A percentile compares a stretch with the other conserved stretches of the same genome.
Conservation (phyloP, 2,329 filamentous ascomycete species). For the Fusarium papillatum region DNA sequence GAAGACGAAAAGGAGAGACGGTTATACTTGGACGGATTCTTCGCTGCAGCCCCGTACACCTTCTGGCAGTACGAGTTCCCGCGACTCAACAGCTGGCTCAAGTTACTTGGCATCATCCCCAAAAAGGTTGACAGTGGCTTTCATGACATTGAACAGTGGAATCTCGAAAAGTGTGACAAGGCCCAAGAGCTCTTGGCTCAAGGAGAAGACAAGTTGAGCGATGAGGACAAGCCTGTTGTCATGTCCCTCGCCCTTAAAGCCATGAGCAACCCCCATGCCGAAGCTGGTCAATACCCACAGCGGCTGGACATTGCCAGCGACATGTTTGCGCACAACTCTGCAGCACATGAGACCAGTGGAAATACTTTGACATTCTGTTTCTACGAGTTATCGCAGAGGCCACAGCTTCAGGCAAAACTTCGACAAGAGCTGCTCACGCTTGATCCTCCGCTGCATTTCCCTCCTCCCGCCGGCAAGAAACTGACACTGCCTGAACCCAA, state of each 20-base stretch:
- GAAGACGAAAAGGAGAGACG: conserved; percentile 21
- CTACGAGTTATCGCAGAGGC: not conserved
- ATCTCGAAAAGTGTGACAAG: conserved; percentile 19
- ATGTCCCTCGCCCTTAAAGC: conserved; percentile 3
- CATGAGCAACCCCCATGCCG: conserved; percentile 3
- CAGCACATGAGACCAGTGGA: conserved; percentile 12
- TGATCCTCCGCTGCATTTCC: not conserved
- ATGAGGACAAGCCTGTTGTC: conserved; percentile 10
- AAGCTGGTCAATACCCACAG: not conserved
- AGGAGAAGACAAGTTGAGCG: not conserved
- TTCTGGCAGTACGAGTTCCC: conserved; percentile 27
- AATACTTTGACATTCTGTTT: conserved; percentile 2
- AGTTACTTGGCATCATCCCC: conserved; percentile 15
- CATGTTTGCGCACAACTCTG: conserved; percentile 17
- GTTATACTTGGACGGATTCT: conserved; percentile 19
- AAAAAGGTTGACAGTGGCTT: conserved; percentile 18
- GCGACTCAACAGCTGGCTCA: not conserved
- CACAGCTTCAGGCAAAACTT: not conserved
- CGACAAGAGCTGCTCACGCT: not conserved
- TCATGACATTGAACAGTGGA: conserved; percentile 17
- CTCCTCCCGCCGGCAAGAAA: not conserved
- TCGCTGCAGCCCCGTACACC: conserved; percentile 8
- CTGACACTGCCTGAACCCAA: not conserved
- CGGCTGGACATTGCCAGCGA: conserved; percentile 15
- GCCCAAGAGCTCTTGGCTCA: conserved; percentile 5